Percentiles rank a stretch among this genome's conserved stretches.
These are phyloP conservation scores for Talaromyces wortmannii DNA, from an alignment of 495 filamentous ascomycete species.

Conservation along the genomic window DNA sequence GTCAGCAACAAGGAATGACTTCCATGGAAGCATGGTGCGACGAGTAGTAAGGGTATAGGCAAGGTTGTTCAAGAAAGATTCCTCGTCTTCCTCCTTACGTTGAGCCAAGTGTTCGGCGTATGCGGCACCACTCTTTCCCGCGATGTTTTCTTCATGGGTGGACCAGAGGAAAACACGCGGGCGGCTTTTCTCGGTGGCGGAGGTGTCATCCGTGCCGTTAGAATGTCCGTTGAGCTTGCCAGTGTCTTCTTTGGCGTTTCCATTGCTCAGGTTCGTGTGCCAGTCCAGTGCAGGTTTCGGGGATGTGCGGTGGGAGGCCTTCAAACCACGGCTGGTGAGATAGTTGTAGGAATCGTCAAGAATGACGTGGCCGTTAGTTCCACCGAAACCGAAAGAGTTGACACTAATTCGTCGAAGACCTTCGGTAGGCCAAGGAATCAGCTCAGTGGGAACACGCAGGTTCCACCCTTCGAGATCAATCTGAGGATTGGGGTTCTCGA, in stretches of 20 bases:
- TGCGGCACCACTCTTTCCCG: not conserved
- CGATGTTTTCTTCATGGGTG: not conserved
- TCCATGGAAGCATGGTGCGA: slow-evolving; percentile 15
- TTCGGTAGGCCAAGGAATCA: slow-evolving; percentile 7
- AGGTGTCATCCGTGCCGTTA: no score
- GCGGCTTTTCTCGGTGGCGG: not conserved
- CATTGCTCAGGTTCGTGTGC: no score
- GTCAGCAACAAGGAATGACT: slow-evolving; percentile 16
- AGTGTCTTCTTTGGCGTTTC: no score
- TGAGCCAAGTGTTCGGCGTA: not conserved
- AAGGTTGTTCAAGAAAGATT: slow-evolving; percentile 13
- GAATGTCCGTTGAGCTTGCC: no score
- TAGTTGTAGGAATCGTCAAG: slow-evolving; percentile 23
- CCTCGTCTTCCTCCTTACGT: not conserved
- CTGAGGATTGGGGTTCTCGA: slow-evolving; percentile 9
- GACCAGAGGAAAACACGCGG: not conserved
- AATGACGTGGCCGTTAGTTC: slow-evolving; percentile 16
- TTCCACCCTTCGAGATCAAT: slow-evolving; percentile 17
- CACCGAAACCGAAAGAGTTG: slow-evolving; percentile 12
- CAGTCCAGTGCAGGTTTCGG: no score
- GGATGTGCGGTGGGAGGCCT: no score
- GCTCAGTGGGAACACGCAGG: not conserved
- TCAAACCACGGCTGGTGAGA: slow-evolving; percentile 4
- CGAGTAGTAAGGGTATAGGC: slow-evolving; percentile 22
- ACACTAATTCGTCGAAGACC: slow-evolving; percentile 7